These are phyloP conservation scores for Themeda triandra DNA, from an alignment of 176 grass and related monocot species.

Conservation along the genomic window DNA sequence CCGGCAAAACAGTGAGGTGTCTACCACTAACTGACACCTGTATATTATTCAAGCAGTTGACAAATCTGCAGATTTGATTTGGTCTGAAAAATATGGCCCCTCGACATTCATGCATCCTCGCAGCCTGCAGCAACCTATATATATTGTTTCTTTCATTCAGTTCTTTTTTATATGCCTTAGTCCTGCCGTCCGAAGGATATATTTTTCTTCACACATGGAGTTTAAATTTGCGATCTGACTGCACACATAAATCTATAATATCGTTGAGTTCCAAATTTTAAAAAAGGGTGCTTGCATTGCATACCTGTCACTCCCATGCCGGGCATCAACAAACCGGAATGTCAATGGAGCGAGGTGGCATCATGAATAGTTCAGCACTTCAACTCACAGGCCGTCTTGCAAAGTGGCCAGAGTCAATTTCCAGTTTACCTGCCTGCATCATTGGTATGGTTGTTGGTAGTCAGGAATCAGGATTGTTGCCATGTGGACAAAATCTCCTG, in stretches of 20 bases:
- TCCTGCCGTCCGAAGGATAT: not conserved
- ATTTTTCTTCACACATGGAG: constrained; percentile 1
- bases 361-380: not conserved
- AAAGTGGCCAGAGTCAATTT: constrained; percentile 1
- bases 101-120: constrained; percentile 33
- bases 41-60: constrained; percentile 29
- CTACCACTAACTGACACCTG: constrained; percentile 25
- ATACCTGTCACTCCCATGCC: not conserved
- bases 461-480: not conserved
- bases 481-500: constrained; percentile 10
- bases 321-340: constrained; percentile 18
- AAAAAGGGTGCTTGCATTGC: not conserved
- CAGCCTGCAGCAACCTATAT: not conserved
- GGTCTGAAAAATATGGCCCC: constrained; percentile 20
- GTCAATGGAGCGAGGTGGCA: constrained; percentile 5
- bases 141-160: not conserved
- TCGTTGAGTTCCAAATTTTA: not conserved
- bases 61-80: constrained; percentile 42
- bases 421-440: not conserved
- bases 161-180: not conserved
- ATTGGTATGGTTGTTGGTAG: not conserved
- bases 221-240: constrained; percentile 1
- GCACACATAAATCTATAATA: not conserved
- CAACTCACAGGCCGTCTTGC: not conserved
- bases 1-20: constrained; percentile 12